phyloP scores from a whole-genome alignment of 2,329 filamentous ascomycete species.

The Fusarium buxicola region DNA sequence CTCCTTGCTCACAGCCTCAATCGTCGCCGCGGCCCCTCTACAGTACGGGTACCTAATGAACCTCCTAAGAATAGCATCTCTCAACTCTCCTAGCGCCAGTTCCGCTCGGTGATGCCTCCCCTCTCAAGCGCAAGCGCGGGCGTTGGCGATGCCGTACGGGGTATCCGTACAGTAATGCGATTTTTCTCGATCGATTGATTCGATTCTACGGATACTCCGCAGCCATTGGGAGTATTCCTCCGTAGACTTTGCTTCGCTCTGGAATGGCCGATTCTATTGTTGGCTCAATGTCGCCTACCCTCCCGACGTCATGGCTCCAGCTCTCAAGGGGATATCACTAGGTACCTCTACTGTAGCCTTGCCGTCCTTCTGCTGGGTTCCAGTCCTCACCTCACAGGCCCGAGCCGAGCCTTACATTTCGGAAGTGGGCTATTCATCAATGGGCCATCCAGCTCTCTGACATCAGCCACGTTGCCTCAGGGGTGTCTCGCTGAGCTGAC shows the following conservation, averaged over 20 bases:
- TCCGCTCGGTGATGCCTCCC: conserved; percentile 33
- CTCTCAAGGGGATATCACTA: conserved; percentile 1
- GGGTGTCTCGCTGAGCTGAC: conserved; percentile 27
- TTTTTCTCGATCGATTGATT: conserved; percentile 33
- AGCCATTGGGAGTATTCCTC: conserved; percentile 20
- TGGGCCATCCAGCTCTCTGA: conserved; percentile 45
- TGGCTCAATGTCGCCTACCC: conserved; percentile 11
- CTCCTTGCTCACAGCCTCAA: conserved; percentile 44
- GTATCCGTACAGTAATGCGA: conserved; percentile 1
- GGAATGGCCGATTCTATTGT: conserved; percentile 25
- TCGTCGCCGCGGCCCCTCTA: conserved; percentile 29
- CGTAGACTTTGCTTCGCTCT: conserved; percentile 13
- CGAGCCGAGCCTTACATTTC: background rate
- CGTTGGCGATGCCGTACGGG: conserved; percentile 18
- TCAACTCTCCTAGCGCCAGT: conserved; percentile 27
- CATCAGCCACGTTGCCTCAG: conserved; percentile 45
- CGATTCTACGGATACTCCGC: no score
- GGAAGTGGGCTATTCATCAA: conserved; percentile 6
- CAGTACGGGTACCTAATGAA: conserved; percentile 33
- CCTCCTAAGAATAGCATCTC: conserved; percentile 43
- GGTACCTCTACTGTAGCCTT: background rate
- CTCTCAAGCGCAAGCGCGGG: conserved; percentile 41
- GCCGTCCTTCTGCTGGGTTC: conserved; percentile 6
- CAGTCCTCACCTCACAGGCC: background rate
- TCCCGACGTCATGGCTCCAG: conserved; percentile 12